Conservation (phyloP, 331 rosid species). For the Phaseolus coccineus region DNA sequence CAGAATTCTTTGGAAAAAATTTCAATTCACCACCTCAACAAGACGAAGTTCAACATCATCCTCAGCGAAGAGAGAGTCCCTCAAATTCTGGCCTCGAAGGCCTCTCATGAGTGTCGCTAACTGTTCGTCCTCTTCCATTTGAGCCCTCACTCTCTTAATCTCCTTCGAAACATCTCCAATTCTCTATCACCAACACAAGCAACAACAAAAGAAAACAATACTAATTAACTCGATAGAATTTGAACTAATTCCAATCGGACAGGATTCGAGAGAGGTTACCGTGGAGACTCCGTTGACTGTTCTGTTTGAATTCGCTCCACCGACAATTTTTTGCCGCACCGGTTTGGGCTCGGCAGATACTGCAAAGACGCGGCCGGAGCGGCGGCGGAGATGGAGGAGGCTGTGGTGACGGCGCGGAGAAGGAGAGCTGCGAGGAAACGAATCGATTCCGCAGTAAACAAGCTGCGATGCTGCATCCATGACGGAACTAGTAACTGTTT, state of each 20-base stretch:
- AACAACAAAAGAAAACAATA: background rate
- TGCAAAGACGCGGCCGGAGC: slow-evolving; percentile 57
- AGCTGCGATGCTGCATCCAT: slow-evolving; percentile 86
- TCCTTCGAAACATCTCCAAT: slow-evolving; percentile 95
- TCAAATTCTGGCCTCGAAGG: slow-evolving; percentile 88
- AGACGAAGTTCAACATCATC: slow-evolving; percentile 88
- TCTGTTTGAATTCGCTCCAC: slow-evolving; percentile 52
- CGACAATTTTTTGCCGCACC: slow-evolving; percentile 40
- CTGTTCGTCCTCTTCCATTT: slow-evolving; percentile 94
- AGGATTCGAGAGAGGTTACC: slow-evolving; percentile 53
- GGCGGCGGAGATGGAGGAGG: slow-evolving; percentile 53
- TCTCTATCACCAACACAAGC: slow-evolving; percentile 54
- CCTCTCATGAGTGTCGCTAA: slow-evolving; percentile 93
- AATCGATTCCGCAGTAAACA: slow-evolving; percentile 66
- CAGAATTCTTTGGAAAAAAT: background rate
- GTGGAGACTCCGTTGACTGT: slow-evolving; percentile 73
- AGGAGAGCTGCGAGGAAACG: slow-evolving; percentile 49
- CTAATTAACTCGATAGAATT: background rate
- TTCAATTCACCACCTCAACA: slow-evolving; percentile 69
- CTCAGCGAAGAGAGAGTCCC: slow-evolving; percentile 82
- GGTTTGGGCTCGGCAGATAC: slow-evolving; percentile 78
- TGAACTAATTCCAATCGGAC: background rate
- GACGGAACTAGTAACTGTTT: slow-evolving; percentile 42
- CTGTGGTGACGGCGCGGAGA: slow-evolving; percentile 42
- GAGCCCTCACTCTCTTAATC: slow-evolving; percentile 96